Conservation (phyloP, 2,329 filamentous ascomycete species). For the Colletotrichum phormii region DNA sequence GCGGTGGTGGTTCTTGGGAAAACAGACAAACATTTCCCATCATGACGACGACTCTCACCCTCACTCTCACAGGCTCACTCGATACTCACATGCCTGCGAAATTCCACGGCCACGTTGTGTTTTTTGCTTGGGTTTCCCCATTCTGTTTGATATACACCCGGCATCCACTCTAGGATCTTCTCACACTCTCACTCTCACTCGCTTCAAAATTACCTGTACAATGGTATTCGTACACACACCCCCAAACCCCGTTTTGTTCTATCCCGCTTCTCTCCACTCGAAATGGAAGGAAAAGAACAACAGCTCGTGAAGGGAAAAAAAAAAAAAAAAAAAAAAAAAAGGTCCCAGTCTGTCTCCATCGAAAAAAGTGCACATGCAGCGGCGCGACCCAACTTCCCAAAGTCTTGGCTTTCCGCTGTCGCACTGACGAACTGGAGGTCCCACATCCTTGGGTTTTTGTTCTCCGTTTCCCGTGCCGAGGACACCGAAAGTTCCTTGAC, state of each 20-base stretch:
- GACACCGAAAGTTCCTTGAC: constrained; percentile 7
- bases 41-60: not conserved
- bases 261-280: not conserved
- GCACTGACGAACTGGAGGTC: constrained; percentile 15
- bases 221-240: not conserved
- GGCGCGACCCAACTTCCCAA: not conserved
- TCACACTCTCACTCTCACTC: no score
- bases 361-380: constrained; percentile 12
- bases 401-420: constrained; percentile 3
- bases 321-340: no score
- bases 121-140: not conserved
- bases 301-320: not conserved
- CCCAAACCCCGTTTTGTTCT: not conserved
- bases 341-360: not conserved
- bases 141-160: not conserved
- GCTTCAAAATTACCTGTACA: not conserved
- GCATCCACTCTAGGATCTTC: not conserved
- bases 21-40: not conserved
- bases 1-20: not conserved
- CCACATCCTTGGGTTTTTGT: not conserved
- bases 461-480: constrained; percentile 17
- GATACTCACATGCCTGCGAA: not conserved
- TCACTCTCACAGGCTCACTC: not conserved
- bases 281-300: not conserved
- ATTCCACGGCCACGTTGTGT: constrained; percentile 7